Evolutionary conservation across 768 basidiomycete species (phyloP).

Genomic region (Mycena galopus): DNA sequence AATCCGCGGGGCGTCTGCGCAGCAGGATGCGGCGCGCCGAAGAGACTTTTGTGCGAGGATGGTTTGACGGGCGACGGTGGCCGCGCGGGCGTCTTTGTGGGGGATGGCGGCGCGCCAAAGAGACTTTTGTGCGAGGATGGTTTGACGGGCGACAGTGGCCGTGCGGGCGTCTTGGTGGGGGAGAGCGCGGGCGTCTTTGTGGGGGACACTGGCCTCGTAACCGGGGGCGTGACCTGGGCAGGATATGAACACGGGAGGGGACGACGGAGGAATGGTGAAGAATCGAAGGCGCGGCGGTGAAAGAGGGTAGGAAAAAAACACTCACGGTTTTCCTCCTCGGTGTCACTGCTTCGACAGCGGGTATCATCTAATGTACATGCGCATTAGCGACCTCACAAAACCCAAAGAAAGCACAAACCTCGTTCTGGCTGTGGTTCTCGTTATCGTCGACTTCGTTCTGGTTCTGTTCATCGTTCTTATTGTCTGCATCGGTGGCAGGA

Average conservation of each 20-base stretch:
- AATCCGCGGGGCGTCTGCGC: constrained; percentile 30
- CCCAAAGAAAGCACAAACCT: constrained; percentile 26
- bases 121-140: not conserved
- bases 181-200: not conserved
- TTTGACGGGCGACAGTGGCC: not conserved
- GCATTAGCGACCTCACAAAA: not conserved
- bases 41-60: not conserved
- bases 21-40: constrained; percentile 31
- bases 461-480: constrained; percentile 44
- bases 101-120: constrained; percentile 20
- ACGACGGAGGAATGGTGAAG: not conserved
- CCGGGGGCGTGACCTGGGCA: not conserved
- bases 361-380: not conserved
- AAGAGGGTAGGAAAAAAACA: not conserved
- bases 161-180: not conserved
- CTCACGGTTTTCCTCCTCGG: constrained; percentile 21
- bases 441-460: constrained; percentile 43
- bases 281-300: no score
- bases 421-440: constrained; percentile 39
- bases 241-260: not conserved
- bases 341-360: constrained; percentile 17
- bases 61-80: not conserved
- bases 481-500: constrained; percentile 24
- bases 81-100: not conserved
- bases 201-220: not conserved